phyloP scores from a whole-genome alignment of 139 green algal genomes.

The Chlorella sp. region DNA sequence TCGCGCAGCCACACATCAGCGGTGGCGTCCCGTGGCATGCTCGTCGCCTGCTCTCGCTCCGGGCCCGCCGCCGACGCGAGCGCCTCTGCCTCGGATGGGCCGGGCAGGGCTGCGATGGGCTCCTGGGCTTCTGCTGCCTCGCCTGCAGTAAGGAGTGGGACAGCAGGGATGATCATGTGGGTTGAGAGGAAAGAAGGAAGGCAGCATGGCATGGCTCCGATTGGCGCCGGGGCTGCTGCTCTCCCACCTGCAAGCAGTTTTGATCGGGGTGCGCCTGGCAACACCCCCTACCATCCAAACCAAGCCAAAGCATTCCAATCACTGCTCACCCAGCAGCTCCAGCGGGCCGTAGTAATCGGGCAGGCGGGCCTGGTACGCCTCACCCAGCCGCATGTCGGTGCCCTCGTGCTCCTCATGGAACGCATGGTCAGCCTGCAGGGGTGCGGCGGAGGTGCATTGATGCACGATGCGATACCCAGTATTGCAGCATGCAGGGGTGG shows the following conservation, averaged over 20 bases:
- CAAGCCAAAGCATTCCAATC: too few species aligned
- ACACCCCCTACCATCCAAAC: too few species aligned
- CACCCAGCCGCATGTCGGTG: conserved; percentile 46
- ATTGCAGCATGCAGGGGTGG: too few species aligned
- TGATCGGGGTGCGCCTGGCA: too few species aligned
- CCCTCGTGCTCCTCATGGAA: conserved; percentile 21
- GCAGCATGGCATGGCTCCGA: too few species aligned
- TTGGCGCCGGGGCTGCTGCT: too few species aligned
- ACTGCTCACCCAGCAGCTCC: conserved; percentile 1
- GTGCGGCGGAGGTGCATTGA: too few species aligned
- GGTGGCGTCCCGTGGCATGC: conserved; percentile 60
- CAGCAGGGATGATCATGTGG: background rate
- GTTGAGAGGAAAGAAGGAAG: too few species aligned
- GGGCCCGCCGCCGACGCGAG: conserved; percentile 41
- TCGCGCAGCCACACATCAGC: conserved; percentile 54
- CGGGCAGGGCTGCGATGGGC: conserved; percentile 28
- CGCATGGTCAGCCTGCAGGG: conserved; percentile 21
- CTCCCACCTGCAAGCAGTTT: too few species aligned
- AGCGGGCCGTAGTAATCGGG: background rate
- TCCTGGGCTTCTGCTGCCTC: background rate
- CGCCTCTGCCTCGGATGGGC: conserved; percentile 45
- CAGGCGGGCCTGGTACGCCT: conserved; percentile 51
- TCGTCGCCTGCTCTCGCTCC: conserved; percentile 47
- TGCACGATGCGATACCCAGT: too few species aligned
- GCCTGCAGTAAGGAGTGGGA: conserved; percentile 9